Conservation (phyloP, 2,329 filamentous ascomycete genomes). For the Colletotrichum nymphaeae region DNA sequence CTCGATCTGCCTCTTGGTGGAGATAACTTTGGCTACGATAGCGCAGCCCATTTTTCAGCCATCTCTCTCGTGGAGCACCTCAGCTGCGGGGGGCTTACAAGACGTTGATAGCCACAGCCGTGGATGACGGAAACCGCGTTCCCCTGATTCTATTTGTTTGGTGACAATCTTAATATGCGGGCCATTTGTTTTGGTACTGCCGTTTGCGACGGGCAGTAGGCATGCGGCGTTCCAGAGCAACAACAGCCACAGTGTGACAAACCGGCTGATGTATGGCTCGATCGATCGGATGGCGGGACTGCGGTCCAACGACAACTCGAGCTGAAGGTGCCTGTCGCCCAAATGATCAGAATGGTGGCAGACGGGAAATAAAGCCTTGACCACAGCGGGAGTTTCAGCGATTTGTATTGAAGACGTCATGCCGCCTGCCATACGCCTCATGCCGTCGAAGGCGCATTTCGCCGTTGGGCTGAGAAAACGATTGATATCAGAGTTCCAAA, state of each 20-base stretch:
- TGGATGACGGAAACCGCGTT: slow-evolving; percentile 31
- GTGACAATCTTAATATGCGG: slow-evolving; percentile 26
- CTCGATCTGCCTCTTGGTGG: slow-evolving; percentile 15
- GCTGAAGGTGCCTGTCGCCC: slow-evolving; percentile 2
- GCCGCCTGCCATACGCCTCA: slow-evolving; percentile 9
- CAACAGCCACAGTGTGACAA: slow-evolving; percentile 25
- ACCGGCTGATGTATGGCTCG: slow-evolving; percentile 14
- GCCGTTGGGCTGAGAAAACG: background rate
- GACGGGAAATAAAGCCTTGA: slow-evolving; percentile 12
- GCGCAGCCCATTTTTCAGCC: slow-evolving; percentile 1
- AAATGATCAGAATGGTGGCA: background rate
- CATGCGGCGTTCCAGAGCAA: slow-evolving; percentile 31
- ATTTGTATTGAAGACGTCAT: slow-evolving; percentile 24
- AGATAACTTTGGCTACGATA: background rate
- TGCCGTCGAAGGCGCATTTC: background rate
- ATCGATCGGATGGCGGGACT: slow-evolving; percentile 18
- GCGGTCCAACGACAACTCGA: background rate
- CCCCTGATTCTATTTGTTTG: slow-evolving; percentile 31
- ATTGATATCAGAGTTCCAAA: slow-evolving; percentile 2
- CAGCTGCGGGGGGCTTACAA: slow-evolving; percentile 1
- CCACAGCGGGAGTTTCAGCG: slow-evolving; percentile 10
- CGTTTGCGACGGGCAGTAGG: slow-evolving; percentile 16
- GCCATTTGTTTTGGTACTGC: slow-evolving; percentile 27
- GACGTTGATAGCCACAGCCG: background rate
- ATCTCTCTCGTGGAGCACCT: background rate